Base-by-base conservation (phyloP, 163 green algal species). In the Scenedesmus sp. region DNA sequence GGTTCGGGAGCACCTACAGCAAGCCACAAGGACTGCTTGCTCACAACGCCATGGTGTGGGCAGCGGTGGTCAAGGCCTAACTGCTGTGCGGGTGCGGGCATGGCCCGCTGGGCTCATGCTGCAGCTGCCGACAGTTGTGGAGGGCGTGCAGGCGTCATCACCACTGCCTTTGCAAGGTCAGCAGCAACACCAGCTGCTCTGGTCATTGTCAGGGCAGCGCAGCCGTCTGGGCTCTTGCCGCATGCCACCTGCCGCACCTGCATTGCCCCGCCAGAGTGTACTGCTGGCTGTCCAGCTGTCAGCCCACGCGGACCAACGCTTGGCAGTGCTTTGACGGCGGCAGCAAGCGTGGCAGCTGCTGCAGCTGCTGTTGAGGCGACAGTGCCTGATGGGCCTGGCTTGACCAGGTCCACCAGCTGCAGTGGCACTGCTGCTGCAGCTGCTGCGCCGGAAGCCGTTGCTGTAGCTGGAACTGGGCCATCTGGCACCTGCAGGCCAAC, bases 281-380 rank as follows among this genome's bases (percentile, higher is more conserved):
- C 65, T 61, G 59, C 30, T 40, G 40, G 22, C 40, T 59, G 49
- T 42, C 9, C 12, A 15, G 15, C 40, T 81, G 65, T 33, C 72
- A 85, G n/a, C 43, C 85, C 85, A 43, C 43, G 49, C 12, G 85
- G 72, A 2, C 44, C 85, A n/a, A 84, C 40, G 9, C 30, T 59
- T 26, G 85, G 85, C 12, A 33, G 33, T 42, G 72, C 35, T n/a
- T 22, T 51, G 26, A 91, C 59, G n/a, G 22, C 35, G 26, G 53
- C 87, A 51, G 78, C 78, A 78, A 46, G 87, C 72, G 78, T n/a
- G 42, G 53, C 87, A 16, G 44, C 65, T 33, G 81, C 56, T 26
- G 49, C 40, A 70, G 87, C 87, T 73, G 87, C 87, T 81, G 87
- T 82, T n/a, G 87, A 91, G 35, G 87, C 87, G 10, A 91, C 78